Conservation (phyloP, 1,284 basidiomycete species). For the Lentinula novae-zelandiae region DNA sequence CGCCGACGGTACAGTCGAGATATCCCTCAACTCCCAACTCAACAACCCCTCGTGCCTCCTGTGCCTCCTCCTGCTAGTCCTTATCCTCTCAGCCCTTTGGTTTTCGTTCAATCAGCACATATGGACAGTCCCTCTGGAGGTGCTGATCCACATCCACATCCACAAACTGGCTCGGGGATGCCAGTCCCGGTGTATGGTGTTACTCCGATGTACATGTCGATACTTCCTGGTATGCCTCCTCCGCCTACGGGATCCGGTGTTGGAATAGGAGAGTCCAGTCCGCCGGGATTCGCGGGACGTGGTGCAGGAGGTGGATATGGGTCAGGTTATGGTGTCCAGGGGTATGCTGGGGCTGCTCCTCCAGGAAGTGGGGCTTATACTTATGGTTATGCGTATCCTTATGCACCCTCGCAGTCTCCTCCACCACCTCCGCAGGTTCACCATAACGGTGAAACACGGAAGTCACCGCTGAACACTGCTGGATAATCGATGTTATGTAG, state of each 20-base stretch:
- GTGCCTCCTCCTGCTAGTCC: background rate
- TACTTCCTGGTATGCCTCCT: constrained; percentile 1
- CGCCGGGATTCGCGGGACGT: constrained; percentile 8
- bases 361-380: background rate
- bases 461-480: background rate
- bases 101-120: background rate
- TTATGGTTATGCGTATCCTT: background rate
- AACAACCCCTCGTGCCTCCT: background rate
- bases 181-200: constrained; percentile 2
- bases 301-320: constrained; percentile 10
- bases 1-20: background rate
- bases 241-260: background rate
- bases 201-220: constrained; percentile 7
- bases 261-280: constrained; percentile 6
- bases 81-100: constrained; percentile 5
- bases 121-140: background rate
- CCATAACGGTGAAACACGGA: background rate
- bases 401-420: background rate
- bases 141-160: background rate
- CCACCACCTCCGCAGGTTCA: background rate
- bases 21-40: background rate
- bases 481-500: background rate
- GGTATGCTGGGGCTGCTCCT: background rate
- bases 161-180: background rate
- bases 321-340: background rate